These are phyloP conservation scores for Candolleomyces efflorescens DNA, from an alignment of 768 basidiomycete species.

Conservation along the genomic window DNA sequence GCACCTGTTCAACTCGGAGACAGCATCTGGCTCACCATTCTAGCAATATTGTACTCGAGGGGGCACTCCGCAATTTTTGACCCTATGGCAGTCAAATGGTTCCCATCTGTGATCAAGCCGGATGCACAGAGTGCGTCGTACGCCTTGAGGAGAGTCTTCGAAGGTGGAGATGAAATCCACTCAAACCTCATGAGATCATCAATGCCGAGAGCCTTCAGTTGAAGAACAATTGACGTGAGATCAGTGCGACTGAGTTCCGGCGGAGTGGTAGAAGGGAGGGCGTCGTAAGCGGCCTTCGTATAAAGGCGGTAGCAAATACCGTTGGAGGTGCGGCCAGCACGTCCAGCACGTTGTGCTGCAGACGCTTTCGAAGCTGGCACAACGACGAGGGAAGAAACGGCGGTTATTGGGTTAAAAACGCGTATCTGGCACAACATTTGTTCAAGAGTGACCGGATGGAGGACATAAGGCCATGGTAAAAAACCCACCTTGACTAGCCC, in stretches of 20 bases:
- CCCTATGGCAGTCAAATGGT: constrained; percentile 72
- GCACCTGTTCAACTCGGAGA: neutral
- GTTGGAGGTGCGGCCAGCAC: constrained; percentile 90
- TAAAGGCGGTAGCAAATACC: constrained; percentile 94
- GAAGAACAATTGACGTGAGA: constrained; percentile 86
- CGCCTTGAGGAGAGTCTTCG: constrained; percentile 79
- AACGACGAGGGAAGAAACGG: constrained; percentile 78
- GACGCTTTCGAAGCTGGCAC: constrained; percentile 86
- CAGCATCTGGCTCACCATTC: constrained; percentile 63
- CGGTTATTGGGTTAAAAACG: constrained; percentile 82
- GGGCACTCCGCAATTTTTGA: constrained; percentile 92
- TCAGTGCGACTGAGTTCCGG: constrained; percentile 93
- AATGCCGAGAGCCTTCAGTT: constrained; percentile 92
- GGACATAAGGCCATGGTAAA: neutral
- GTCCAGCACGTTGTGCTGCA: constrained; percentile 88
- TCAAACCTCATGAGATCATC: constrained; percentile 96
- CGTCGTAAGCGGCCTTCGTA: constrained; percentile 53
- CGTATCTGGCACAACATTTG: constrained; percentile 55
- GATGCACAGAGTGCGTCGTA: constrained; percentile 77
- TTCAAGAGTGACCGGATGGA: neutral
- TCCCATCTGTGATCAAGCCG: constrained; percentile 82
- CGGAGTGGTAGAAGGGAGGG: constrained; percentile 65
- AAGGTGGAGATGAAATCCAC: constrained; percentile 87
- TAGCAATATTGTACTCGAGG: constrained; percentile 88
- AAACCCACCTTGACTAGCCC: constrained; percentile 88